Conservation (phyloP, 441 rosid genomes). For the Erodium moschatum region DNA sequence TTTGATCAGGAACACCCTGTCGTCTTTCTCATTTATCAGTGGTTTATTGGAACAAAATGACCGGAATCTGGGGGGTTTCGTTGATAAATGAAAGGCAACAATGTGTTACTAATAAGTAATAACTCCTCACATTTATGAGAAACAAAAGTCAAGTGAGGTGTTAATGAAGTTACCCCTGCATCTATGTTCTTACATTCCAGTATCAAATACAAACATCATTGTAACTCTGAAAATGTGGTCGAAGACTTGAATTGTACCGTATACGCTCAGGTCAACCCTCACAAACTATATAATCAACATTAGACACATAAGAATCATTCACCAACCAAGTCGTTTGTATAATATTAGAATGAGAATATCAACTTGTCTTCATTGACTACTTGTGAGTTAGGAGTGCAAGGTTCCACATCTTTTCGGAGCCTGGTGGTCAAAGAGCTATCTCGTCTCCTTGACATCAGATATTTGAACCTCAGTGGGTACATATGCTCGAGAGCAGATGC, state of each 20-base stretch:
- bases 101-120: no score
- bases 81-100: no score
- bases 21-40: not conserved
- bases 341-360: not conserved
- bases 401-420: not conserved
- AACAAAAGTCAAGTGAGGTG: no score
- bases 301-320: not conserved
- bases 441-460: no score
- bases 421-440: no score
- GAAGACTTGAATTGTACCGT: not conserved
- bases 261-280: not conserved
- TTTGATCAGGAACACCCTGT: no score
- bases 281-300: not conserved
- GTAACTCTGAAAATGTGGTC: not conserved
- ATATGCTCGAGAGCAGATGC: no score
- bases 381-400: not conserved
- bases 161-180: not conserved
- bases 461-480: no score
- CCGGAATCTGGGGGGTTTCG: no score
- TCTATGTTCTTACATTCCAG: not conserved
- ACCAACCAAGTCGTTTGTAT: not conserved
- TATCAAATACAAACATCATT: not conserved
- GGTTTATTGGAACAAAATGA: no score
- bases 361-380: not conserved
- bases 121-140: no score